Evolutionary conservation across 805 yeast genomes (phyloP).

Genomic region (Hanseniaspora valbyensis): DNA sequence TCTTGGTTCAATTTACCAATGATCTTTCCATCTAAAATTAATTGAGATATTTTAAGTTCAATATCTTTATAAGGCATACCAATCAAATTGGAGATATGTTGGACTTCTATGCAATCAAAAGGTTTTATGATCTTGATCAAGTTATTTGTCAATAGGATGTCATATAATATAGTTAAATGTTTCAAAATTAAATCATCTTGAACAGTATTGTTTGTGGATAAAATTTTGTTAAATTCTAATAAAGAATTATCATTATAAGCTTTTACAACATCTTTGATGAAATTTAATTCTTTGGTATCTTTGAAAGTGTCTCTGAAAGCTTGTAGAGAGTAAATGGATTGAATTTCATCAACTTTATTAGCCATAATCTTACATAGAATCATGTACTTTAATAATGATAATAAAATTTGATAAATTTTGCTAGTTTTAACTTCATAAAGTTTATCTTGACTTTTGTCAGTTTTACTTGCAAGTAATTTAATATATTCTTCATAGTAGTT

Average conservation of each 20-base stretch:
- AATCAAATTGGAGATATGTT: slow-evolving; percentile 75
- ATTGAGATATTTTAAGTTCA: slow-evolving; percentile 88
- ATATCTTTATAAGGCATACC: slow-evolving; percentile 81
- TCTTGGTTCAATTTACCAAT: slow-evolving; percentile 97
- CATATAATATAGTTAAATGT: slow-evolving; percentile 87
- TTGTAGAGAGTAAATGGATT: slow-evolving; percentile 45
- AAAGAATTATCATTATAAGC: slow-evolving; percentile 86
- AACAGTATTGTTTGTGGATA: slow-evolving; percentile 58
- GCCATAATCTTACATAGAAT: slow-evolving; percentile 87
- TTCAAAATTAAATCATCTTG: slow-evolving; percentile 74
- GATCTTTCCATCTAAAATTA: slow-evolving; percentile 92
- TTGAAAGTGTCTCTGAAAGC: slow-evolving; percentile 37
- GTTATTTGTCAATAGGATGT: slow-evolving; percentile 84
- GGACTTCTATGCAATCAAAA: slow-evolving; percentile 86
- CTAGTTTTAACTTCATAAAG: background rate
- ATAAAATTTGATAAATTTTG: slow-evolving; percentile 51
- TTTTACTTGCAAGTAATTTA: background rate
- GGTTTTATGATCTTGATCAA: slow-evolving; percentile 91
- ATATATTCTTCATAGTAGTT: slow-evolving; percentile 46
- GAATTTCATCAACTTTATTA: slow-evolving; percentile 74
- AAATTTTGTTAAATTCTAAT: slow-evolving; percentile 79
- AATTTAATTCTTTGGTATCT: slow-evolving; percentile 69
- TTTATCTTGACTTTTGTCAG: slow-evolving; percentile 26
- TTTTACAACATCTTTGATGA: slow-evolving; percentile 84
- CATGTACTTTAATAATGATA: slow-evolving; percentile 83